Percentiles rank a stretch among this genome's conserved stretches.
phyloP scores from a whole-genome alignment of 768 basidiomycete species.

The Mycena vulgaris region DNA sequence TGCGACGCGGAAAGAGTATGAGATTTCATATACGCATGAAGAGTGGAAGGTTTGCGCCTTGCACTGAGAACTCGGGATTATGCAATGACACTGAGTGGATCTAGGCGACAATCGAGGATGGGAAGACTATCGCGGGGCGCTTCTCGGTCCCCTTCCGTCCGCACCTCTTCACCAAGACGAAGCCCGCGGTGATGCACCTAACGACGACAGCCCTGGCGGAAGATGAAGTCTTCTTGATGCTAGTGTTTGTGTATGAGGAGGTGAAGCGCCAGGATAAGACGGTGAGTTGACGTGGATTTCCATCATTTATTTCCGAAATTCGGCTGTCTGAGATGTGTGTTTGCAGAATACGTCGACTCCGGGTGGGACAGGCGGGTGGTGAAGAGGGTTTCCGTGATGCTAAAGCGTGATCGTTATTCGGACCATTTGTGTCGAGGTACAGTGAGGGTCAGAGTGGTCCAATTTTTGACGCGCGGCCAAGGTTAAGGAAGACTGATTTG shows the following conservation, averaged over 20 bases:
- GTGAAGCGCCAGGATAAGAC: constrained; percentile 54
- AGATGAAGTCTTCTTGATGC: constrained; percentile 56
- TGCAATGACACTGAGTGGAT: too few species aligned
- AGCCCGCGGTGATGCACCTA: constrained; percentile 57
- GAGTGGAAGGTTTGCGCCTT: constrained; percentile 59
- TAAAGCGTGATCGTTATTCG: too few species aligned
- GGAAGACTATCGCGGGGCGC: constrained; percentile 42
- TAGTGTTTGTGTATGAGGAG: constrained; percentile 55
- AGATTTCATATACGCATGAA: constrained; percentile 57
- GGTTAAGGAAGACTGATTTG: too few species aligned
- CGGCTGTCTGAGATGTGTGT: too few species aligned
- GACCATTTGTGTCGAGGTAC: too few species aligned
- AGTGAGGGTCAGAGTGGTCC: too few species aligned
- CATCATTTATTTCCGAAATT: background rate
- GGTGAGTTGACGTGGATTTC: constrained; percentile 42
- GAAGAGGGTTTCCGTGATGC: too few species aligned
- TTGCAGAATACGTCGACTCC: too few species aligned
- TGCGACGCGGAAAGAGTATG: constrained; percentile 59
- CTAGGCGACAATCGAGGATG: constrained; percentile 41
- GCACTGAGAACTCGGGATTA: too few species aligned
- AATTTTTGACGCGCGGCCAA: too few species aligned
- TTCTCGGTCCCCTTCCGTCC: constrained; percentile 63
- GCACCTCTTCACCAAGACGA: constrained; percentile 61
- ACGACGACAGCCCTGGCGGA: constrained; percentile 55
- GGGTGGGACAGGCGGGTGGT: too few species aligned